Evolutionary conservation across 805 yeast species (phyloP).

Genomic region (Saccharomycopsis sp.): DNA sequence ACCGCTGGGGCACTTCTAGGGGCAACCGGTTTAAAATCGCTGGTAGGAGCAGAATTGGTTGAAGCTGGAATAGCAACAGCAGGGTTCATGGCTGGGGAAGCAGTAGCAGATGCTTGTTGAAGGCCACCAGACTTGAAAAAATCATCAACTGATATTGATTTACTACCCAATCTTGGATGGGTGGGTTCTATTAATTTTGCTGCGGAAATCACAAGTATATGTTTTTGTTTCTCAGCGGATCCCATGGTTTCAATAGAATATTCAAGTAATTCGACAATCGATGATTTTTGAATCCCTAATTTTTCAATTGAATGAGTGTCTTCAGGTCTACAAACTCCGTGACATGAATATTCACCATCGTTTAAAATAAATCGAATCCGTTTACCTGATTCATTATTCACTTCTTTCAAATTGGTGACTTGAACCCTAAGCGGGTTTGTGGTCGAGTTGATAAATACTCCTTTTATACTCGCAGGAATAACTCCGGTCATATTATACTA

Average conservation of each 20-base stretch:
- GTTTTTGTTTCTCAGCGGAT: constrained; percentile 24
- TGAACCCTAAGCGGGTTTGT: constrained; percentile 28
- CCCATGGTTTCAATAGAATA: constrained; percentile 38
- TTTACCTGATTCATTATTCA: constrained; percentile 35
- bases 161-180: constrained; percentile 26
- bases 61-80: constrained; percentile 20
- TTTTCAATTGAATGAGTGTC: constrained; percentile 36
- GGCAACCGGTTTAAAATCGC: constrained; percentile 2
- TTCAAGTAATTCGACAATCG: constrained; percentile 35
- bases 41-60: constrained; percentile 17
- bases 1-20: neutral
- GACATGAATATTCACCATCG: constrained; percentile 45
- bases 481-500: too few species aligned
- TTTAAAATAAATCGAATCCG: constrained; percentile 41
- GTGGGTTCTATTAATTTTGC: constrained; percentile 6
- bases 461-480: constrained; percentile 14
- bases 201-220: constrained; percentile 26
- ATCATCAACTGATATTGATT: constrained; percentile 43
- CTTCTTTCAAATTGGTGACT: constrained; percentile 31
- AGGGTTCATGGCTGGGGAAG: constrained; percentile 24
- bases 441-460: neutral
- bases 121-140: constrained; percentile 34
- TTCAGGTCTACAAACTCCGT: constrained; percentile 48
- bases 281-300: constrained; percentile 39
- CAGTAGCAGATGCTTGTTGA: constrained; percentile 10